Conservation (phyloP, 768 basidiomycete genomes). For the Mycena metata region DNA sequence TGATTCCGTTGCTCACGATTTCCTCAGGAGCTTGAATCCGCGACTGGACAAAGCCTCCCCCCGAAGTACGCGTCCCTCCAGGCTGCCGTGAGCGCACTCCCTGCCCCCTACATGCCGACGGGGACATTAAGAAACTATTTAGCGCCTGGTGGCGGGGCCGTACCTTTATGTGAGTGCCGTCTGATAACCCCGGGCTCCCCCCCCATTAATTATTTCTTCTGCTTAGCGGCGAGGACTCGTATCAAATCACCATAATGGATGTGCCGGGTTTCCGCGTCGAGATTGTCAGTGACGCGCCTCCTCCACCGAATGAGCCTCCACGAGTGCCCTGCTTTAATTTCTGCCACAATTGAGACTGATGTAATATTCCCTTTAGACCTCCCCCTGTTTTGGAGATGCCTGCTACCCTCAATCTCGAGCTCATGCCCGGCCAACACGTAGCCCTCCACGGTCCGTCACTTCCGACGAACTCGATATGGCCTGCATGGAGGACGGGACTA, state of each 20-base stretch:
- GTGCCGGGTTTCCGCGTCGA: slow-evolving; percentile 88
- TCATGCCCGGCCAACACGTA: slow-evolving; percentile 82
- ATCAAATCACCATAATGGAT: slow-evolving; percentile 88
- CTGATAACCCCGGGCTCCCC: slow-evolving; percentile 24
- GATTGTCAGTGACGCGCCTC: slow-evolving; percentile 87
- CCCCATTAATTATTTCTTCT: slow-evolving; percentile 47
- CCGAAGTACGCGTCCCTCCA: slow-evolving; percentile 88
- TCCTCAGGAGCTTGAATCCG: slow-evolving; percentile 82
- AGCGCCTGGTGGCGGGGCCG: slow-evolving; percentile 86
- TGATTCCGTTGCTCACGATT: slow-evolving; percentile 24
- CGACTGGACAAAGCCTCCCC: slow-evolving; percentile 90
- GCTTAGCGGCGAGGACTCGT: slow-evolving; percentile 89
- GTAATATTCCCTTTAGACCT: slow-evolving; percentile 53
- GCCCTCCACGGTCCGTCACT: slow-evolving; percentile 81
- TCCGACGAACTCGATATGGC: slow-evolving; percentile 93
- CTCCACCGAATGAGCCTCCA: slow-evolving; percentile 88
- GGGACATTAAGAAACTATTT: slow-evolving; percentile 38
- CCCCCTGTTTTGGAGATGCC: slow-evolving; percentile 90
- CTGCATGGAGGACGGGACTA: slow-evolving; percentile 89
- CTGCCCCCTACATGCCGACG: slow-evolving; percentile 28
- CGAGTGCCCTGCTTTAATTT: slow-evolving; percentile 54
- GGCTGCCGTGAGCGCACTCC: slow-evolving; percentile 73
- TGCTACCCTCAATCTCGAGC: slow-evolving; percentile 86
- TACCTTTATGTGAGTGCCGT: slow-evolving; percentile 79
- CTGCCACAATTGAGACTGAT: slow-evolving; percentile 36